Conservation (phyloP, 1,284 basidiomycete genomes). For the Prillingera fragicola region DNA sequence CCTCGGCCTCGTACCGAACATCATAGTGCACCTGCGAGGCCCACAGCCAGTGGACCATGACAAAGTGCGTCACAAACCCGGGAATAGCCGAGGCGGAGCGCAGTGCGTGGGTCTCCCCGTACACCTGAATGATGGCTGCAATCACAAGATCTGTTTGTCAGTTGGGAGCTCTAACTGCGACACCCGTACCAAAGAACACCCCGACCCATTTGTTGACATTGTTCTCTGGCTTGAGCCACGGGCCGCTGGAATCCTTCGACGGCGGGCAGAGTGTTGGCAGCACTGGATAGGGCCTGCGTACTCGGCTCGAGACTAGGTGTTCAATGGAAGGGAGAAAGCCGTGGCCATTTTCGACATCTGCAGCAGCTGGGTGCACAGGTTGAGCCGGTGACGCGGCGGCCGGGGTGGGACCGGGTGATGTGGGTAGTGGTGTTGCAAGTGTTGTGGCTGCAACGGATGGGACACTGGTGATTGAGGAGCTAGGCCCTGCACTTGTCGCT, state of each 20-base stretch:
- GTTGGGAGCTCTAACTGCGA: not conserved
- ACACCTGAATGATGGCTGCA: conserved; percentile 29
- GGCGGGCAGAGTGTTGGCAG: too few relatives aligned
- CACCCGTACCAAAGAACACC: conserved; percentile 27
- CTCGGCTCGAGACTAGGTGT: too few relatives aligned
- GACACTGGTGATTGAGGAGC: too few relatives aligned
- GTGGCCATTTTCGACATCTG: too few relatives aligned
- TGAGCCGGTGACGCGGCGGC: conserved; percentile 19
- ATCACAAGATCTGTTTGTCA: conserved; percentile 27
- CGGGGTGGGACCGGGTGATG: not conserved
- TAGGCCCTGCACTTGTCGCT: too few relatives aligned
- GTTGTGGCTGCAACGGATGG: too few relatives aligned
- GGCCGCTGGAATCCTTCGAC: too few relatives aligned
- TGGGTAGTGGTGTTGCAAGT: too few relatives aligned
- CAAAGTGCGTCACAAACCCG: conserved; percentile 28
- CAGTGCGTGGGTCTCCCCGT: conserved; percentile 27
- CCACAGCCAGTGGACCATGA: conserved; percentile 30
- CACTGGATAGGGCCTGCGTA: too few relatives aligned
- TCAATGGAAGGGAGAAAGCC: too few relatives aligned
- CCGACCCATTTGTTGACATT: conserved; percentile 25
- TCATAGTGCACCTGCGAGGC: conserved; percentile 33
- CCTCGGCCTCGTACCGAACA: conserved; percentile 29
- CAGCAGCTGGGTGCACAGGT: too few relatives aligned
- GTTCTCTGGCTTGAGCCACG: conserved; percentile 23
- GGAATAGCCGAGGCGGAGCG: conserved; percentile 19